Conservation (phyloP, 108 stramenopile genomes). For the Fragilaria crotonensis region DNA sequence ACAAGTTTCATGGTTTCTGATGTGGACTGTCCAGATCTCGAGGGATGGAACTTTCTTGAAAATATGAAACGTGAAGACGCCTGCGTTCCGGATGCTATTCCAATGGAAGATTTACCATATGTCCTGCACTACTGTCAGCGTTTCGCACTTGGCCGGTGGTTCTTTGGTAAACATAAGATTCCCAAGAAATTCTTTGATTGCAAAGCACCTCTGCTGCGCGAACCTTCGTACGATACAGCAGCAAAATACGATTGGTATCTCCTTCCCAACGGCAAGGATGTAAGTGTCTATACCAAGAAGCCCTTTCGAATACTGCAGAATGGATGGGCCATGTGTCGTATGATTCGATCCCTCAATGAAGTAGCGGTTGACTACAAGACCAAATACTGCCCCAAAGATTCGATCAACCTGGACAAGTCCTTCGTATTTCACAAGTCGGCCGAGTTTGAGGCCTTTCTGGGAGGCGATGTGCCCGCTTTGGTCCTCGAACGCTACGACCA, state of each 20-base stretch:
- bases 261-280: not conserved
- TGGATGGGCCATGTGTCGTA: not conserved
- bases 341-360: not conserved
- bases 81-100: constrained; percentile 12
- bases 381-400: not conserved
- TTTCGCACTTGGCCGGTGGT: constrained; percentile 25
- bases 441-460: not conserved
- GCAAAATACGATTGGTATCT: constrained; percentile 29
- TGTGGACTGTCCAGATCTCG: not conserved
- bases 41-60: constrained; percentile 16
- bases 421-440: not conserved
- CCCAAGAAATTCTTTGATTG: constrained; percentile 63
- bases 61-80: not conserved
- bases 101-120: constrained; percentile 30
- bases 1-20: constrained; percentile 47
- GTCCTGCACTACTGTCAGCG: constrained; percentile 61
- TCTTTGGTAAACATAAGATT: constrained; percentile 51
- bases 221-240: constrained; percentile 44
- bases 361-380: not conserved
- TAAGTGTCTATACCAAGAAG: not conserved
- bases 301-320: not conserved
- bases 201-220: constrained; percentile 46
- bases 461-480: no score
- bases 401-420: not conserved
- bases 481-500: no score